A percentile compares a stretch with the other conserved stretches of the same genome.
These are phyloP conservation scores for Aspergillus spinulosporus DNA, from an alignment of 2,329 filamentous ascomycete genomes.

Conservation along the genomic window DNA sequence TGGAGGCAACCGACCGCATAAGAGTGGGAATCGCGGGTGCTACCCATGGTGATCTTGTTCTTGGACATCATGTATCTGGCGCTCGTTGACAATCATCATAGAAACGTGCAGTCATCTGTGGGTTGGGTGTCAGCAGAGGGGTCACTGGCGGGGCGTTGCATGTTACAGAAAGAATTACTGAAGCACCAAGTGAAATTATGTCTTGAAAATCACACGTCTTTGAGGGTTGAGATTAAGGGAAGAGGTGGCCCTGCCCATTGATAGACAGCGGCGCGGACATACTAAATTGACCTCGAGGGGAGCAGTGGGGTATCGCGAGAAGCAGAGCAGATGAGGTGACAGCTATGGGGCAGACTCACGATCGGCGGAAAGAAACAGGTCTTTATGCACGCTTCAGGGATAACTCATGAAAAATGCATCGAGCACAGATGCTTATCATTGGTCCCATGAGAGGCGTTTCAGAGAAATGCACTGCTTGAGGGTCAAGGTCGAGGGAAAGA, in stretches of 20 bases:
- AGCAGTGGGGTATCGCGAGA: constrained; percentile 19
- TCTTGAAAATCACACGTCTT: too few species aligned
- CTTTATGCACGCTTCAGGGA: constrained; percentile 21
- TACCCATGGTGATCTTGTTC: constrained; percentile 38
- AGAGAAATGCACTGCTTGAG: constrained; percentile 7
- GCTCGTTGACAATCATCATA: constrained; percentile 34
- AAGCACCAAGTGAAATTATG: background rate
- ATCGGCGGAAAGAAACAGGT: constrained; percentile 28
- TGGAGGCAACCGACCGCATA: constrained; percentile 38
- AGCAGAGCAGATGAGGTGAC: constrained; percentile 11
- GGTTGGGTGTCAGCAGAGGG: constrained; percentile 22
- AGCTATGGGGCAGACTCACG: constrained; percentile 33
- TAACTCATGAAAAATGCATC: constrained; percentile 4
- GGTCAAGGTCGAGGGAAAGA: constrained; percentile 7
- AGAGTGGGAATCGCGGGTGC: constrained; percentile 43
- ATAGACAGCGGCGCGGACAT: constrained; percentile 1
- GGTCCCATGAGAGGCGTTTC: constrained; percentile 14
- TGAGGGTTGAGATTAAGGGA: too few species aligned
- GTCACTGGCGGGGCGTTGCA: constrained; percentile 4
- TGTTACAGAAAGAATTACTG: constrained; percentile 1
- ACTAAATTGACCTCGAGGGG: constrained; percentile 9
- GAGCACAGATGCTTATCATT: constrained; percentile 12
- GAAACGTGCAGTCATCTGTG: constrained; percentile 35
- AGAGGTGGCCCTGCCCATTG: background rate
- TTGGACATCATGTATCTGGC: constrained; percentile 28